Percentiles rank a stretch among this genome's conserved stretches.
Evolutionary conservation across 2,329 filamentous ascomycete species (phyloP).

Genomic region (Zasmidium angulare): DNA sequence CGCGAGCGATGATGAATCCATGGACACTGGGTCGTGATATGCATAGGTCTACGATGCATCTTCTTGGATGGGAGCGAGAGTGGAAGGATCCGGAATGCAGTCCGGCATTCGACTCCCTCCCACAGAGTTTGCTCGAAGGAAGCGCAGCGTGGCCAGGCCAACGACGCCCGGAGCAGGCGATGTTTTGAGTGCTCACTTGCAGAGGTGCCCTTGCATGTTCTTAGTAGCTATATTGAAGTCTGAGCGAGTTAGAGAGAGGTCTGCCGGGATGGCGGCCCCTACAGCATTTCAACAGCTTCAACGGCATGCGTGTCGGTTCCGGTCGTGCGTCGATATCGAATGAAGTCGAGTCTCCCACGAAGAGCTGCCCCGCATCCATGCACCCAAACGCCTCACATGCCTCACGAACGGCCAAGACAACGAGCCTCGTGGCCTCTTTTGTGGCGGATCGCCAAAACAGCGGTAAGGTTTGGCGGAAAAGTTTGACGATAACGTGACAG

Average conservation of each 20-base stretch:
- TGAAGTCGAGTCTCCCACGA: not conserved
- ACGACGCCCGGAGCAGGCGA: not conserved
- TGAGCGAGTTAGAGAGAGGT: not conserved
- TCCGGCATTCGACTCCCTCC: too few species aligned
- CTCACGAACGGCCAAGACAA: not conserved
- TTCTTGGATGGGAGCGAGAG: too few species aligned
- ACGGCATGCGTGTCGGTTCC: not conserved
- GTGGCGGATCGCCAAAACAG: constrained; percentile 1
- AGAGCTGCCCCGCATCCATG: not conserved
- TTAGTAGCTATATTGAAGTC: not conserved
- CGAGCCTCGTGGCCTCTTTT: not conserved
- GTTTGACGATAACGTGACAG: constrained; percentile 6
- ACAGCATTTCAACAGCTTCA: not conserved
- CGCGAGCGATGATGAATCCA: too few species aligned
- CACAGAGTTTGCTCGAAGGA: not conserved
- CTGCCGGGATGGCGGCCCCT: not conserved
- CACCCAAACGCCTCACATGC: not conserved
- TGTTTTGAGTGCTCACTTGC: not conserved
- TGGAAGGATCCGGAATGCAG: too few species aligned
- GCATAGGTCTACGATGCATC: too few species aligned
- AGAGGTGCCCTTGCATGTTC: not conserved
- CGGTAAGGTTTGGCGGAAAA: constrained; percentile 1
- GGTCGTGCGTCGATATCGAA: not conserved
- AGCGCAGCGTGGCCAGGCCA: not conserved
- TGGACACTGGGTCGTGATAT: too few species aligned